These are phyloP conservation scores for Leccinum subatratum DNA, from an alignment of 1,284 basidiomycete species.

Conservation along the genomic window DNA sequence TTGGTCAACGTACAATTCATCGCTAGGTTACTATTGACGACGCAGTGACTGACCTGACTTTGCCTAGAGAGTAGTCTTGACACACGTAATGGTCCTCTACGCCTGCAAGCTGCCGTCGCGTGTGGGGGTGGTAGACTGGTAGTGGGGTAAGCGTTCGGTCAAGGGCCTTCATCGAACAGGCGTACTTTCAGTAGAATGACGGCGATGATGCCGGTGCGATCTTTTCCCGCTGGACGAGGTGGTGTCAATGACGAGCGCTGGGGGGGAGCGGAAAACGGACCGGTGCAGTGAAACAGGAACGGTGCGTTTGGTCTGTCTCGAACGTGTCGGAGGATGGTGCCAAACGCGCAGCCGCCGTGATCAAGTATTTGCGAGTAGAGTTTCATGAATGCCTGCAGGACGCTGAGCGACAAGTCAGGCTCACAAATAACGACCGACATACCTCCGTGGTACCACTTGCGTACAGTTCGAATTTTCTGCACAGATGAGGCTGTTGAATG, in stretches of 20 bases:
- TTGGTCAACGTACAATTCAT: no score
- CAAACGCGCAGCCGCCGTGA: constrained; percentile 61
- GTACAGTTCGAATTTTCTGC: constrained; percentile 68
- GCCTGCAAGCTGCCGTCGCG: constrained; percentile 53
- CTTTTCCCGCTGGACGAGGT: constrained; percentile 58
- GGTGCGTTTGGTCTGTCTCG: constrained; percentile 61
- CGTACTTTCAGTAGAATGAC: constrained; percentile 65
- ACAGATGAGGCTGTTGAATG: constrained; percentile 17
- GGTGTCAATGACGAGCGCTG: constrained; percentile 3
- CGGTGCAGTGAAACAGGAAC: constrained; percentile 72
- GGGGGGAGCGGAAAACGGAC: constrained; percentile 27
- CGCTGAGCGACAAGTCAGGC: constrained; percentile 5
- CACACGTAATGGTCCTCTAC: constrained; percentile 60
- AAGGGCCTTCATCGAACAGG: neutral
- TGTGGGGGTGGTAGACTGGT: neutral
- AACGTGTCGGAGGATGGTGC: constrained; percentile 62
- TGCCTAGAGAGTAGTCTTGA: constrained; percentile 70
- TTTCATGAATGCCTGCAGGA: constrained; percentile 66
- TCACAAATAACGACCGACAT: constrained; percentile 5
- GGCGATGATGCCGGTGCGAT: constrained; percentile 72
- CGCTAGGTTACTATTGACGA: no score
- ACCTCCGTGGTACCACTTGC: constrained; percentile 76
- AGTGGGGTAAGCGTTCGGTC: constrained; percentile 6
- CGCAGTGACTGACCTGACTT: no score
- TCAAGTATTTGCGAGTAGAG: constrained; percentile 76